A percentile compares a stretch with the other conserved stretches of the same genome.
These are phyloP conservation scores for Asterophora lycoperdoides DNA, from an alignment of 768 basidiomycete genomes.

Conservation along the genomic window DNA sequence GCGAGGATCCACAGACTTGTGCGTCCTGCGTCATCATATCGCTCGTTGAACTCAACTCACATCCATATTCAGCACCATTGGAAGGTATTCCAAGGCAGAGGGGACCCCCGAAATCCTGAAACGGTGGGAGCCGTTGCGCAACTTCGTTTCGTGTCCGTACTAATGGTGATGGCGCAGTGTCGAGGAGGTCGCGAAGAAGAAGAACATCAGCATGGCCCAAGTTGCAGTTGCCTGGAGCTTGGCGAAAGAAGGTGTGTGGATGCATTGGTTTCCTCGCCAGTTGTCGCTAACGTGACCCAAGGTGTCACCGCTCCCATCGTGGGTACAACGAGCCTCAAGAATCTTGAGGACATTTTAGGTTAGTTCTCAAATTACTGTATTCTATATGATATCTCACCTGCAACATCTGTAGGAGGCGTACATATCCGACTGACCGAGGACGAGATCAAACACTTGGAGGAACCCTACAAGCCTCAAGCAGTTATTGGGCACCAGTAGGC, in stretches of 20 bases:
- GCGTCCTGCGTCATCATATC: background rate
- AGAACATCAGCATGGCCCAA: slow-evolving; percentile 52
- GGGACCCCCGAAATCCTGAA: slow-evolving; percentile 26
- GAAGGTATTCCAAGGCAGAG: slow-evolving; percentile 21
- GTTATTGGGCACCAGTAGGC: too few relatives aligned
- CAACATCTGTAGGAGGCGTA: too few relatives aligned
- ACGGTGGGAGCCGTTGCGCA: background rate
- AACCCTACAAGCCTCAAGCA: too few relatives aligned
- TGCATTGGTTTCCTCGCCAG: background rate
- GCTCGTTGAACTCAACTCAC: too few relatives aligned
- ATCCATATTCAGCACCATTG: slow-evolving; percentile 15
- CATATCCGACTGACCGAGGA: too few relatives aligned
- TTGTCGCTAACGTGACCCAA: slow-evolving; percentile 1
- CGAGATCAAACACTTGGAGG: too few relatives aligned
- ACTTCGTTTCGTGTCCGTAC: background rate
- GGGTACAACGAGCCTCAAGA: slow-evolving; percentile 40
- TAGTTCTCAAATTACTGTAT: too few relatives aligned
- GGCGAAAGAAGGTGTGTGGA: too few relatives aligned
- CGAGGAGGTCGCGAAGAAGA: slow-evolving; percentile 50
- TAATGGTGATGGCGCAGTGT: background rate
- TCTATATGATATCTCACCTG: too few relatives aligned
- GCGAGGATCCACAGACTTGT: slow-evolving; percentile 38
- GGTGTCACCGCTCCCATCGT: slow-evolving; percentile 48
- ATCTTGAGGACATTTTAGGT: slow-evolving; percentile 46
- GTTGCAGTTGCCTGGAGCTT: slow-evolving; percentile 29